These are phyloP conservation scores for Entrophospora sp. DNA, from an alignment of 192 early-diverging fungal species.

Conservation along the genomic window DNA sequence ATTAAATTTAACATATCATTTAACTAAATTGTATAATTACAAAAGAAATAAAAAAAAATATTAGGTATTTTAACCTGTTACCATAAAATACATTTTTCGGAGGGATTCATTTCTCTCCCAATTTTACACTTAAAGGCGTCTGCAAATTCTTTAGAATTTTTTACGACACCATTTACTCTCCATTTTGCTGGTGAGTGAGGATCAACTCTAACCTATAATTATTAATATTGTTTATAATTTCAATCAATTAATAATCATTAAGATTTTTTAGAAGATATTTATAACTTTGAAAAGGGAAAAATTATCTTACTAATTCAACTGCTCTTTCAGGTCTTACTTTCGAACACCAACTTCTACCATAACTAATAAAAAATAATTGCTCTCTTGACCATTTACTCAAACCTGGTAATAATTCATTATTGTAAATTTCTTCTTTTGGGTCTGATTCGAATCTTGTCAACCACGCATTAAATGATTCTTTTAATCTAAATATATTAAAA, in stretches of 20 bases:
- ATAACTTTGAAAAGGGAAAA: not conserved
- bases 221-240: not conserved
- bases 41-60: no score
- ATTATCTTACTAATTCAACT: constrained; percentile 32
- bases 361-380: constrained; percentile 61
- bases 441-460: constrained; percentile 20
- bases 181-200: constrained; percentile 54
- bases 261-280: no score
- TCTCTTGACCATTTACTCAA: constrained; percentile 43
- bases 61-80: not conserved
- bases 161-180: constrained; percentile 63
- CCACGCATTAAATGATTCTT: constrained; percentile 27
- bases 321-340: constrained; percentile 33
- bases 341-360: constrained; percentile 63
- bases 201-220: constrained; percentile 45
- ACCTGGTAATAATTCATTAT: constrained; percentile 30
- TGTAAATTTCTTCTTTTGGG: not conserved
- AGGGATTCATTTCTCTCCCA: constrained; percentile 62
- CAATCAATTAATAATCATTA: not conserved
- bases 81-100: constrained; percentile 36
- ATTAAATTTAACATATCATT: no score
- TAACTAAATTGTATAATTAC: no score
- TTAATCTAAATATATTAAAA: constrained; percentile 34
- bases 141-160: constrained; percentile 58
- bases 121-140: constrained; percentile 57